Base-by-base conservation (phyloP, 1,284 basidiomycete genomes). In the Ganoderma lingzhi region DNA sequence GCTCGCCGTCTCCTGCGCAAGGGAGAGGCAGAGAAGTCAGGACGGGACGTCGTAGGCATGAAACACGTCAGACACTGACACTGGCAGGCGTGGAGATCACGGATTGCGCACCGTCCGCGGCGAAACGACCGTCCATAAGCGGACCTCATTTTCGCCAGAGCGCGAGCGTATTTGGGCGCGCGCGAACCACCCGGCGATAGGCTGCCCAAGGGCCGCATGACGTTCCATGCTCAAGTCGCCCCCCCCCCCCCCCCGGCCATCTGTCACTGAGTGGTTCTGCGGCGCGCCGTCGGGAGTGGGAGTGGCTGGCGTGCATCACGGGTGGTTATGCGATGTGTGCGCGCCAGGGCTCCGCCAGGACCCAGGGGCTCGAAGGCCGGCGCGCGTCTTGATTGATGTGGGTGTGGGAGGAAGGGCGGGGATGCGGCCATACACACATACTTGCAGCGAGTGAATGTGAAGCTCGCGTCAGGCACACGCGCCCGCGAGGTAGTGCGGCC, bases 261-360 rank as follows among this genome's bases (percentile, higher is more conserved):
- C 48, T 51, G 53, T 55, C 53, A 55, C 44, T 45, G 17, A 3
- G 30, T 15, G 28, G 15, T 32, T 32, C 53, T 12, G 3, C 48
- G 48, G 48, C 48, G 48, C 48, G 48, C 48, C 48, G 23, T 63
- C 53, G 66, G 62, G 53, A 48, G 61, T 17, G 53, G 35, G 12
- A 45, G 62, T 19, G 55, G 45, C n/a, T 15, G 37, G 28, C 51
- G 41, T 39, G 45, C 12, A 53, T 53, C 23, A 32, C 51, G 53
- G 51, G 65, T 67, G 65, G 60, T 62, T 51, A 51, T 51, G 48
- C 48, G 39, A 41, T 41, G 39, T 67, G 28, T 56, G 51, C 30
- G 60, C 9, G 41, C 65, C 61, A 62, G 60, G 65, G 65, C 14
- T 45, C 6, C n/a, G 48, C 15, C 61, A 67, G 53, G 53, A n/a